Evolutionary conservation across 306 rosid genomes (phyloP).

Genomic region (Corylus americana): DNA sequence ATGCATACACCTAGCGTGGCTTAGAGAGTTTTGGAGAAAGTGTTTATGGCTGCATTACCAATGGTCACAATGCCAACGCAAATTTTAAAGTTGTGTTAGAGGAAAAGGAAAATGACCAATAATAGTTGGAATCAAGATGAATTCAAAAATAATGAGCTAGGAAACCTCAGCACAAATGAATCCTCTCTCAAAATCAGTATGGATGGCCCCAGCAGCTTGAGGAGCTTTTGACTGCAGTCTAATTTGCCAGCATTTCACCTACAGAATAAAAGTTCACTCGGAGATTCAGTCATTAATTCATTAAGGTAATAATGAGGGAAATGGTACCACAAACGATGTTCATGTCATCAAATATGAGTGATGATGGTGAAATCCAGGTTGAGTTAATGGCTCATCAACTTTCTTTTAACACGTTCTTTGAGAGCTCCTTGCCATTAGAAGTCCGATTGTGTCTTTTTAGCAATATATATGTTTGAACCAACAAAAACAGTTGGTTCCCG

Average conservation of each 20-base stretch:
- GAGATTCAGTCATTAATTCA: background rate
- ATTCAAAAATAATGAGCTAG: conserved; percentile 24
- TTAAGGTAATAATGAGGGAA: background rate
- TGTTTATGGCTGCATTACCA: background rate
- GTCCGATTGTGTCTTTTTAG: no score
- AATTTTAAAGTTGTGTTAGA: background rate
- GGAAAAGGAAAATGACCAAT: conserved; percentile 7
- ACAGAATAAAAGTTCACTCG: conserved; percentile 29
- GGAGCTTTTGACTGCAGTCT: conserved; percentile 96
- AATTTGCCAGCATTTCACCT: conserved; percentile 99
- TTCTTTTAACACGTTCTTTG: no score
- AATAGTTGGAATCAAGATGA: conserved; percentile 1
- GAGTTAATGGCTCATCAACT: background rate
- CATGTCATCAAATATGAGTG: background rate
- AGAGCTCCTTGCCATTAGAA: no score
- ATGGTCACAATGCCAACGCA: conserved; percentile 12
- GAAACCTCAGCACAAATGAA: conserved; percentile 98
- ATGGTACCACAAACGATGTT: background rate
- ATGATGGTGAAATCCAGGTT: background rate
- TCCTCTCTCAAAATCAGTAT: conserved; percentile 93
- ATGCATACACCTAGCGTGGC: background rate
- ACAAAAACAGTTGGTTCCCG: no score
- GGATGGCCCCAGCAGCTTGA: conserved; percentile 98
- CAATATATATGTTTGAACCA: no score
- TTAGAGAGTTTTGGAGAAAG: background rate